Conservation (phyloP, 345 rosid genomes). For the Hibiscus tridactylites region DNA sequence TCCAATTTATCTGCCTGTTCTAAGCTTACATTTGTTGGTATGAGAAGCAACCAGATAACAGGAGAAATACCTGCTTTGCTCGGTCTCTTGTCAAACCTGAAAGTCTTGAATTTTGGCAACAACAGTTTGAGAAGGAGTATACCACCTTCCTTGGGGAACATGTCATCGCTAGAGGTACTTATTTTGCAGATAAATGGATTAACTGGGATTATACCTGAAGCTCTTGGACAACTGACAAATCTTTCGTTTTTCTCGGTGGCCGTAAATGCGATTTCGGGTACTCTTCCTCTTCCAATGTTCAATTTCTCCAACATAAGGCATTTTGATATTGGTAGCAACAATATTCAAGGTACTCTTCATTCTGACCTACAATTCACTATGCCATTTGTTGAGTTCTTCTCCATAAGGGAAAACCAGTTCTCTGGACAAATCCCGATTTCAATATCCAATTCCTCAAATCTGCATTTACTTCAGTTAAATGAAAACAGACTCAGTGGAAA, state of each 20-base stretch:
- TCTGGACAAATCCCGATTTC: neutral
- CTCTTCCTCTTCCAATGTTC: neutral
- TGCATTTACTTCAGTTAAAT: neutral
- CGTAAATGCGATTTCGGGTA: neutral
- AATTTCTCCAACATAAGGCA: constrained; percentile 2
- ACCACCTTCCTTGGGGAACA: constrained; percentile 8
- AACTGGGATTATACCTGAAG: constrained; percentile 2
- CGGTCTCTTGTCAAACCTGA: neutral
- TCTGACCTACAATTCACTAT: neutral
- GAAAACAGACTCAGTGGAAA: neutral
- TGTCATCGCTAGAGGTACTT: neutral
- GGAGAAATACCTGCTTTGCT: constrained; percentile 13
- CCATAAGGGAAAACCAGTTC: neutral
- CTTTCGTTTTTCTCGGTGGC: neutral
- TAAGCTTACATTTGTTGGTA: neutral
- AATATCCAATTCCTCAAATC: constrained; percentile 8
- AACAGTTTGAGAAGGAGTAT: neutral
- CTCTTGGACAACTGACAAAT: constrained; percentile 4
- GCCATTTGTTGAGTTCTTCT: neutral
- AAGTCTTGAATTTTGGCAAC: neutral
- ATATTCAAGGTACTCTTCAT: neutral
- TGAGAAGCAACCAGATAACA: neutral
- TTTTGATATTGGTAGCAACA: neutral
- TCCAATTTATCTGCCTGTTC: constrained; percentile 5
- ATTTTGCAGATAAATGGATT: neutral